Percentiles rank a stretch among this genome's conserved stretches.
Evolutionary conservation across 768 basidiomycete genomes (phyloP).

Genomic region (Terana coerulea): DNA sequence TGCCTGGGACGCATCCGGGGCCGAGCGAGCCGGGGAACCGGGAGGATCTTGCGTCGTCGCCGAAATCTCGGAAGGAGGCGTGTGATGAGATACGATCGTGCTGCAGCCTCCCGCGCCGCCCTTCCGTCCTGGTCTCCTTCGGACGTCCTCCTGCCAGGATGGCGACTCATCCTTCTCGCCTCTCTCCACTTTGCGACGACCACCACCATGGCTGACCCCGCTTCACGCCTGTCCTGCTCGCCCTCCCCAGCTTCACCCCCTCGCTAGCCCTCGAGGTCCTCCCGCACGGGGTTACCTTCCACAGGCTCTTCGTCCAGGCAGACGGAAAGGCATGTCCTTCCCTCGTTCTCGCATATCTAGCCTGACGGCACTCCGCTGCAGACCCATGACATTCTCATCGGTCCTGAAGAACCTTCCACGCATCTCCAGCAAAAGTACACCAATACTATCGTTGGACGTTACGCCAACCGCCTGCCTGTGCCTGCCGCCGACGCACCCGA

Average conservation of each 20-base stretch:
- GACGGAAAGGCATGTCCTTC: slow-evolving; percentile 54
- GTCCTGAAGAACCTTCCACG: slow-evolving; percentile 59
- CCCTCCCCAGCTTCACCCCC: slow-evolving; percentile 52
- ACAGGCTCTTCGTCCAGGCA: slow-evolving; percentile 60
- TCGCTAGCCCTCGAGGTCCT: slow-evolving; percentile 64
- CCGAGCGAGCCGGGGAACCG: too few species aligned
- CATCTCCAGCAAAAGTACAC: slow-evolving; percentile 64
- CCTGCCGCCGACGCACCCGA: slow-evolving; percentile 7
- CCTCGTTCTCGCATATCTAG: neutral
- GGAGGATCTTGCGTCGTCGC: too few species aligned
- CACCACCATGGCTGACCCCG: slow-evolving; percentile 13
- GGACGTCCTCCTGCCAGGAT: too few species aligned
- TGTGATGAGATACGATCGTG: too few species aligned
- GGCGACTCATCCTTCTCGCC: too few species aligned
- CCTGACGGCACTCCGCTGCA: slow-evolving; percentile 20
- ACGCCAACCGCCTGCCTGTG: slow-evolving; percentile 69
- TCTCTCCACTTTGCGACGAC: too few species aligned
- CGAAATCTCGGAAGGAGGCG: too few species aligned
- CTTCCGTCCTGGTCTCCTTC: too few species aligned
- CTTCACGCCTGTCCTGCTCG: slow-evolving; percentile 49
- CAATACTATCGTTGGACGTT: slow-evolving; percentile 70
- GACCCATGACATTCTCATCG: slow-evolving; percentile 77
- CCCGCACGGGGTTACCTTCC: slow-evolving; percentile 65
- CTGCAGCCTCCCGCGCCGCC: too few species aligned
- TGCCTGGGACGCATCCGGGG: too few species aligned